Evolutionary conservation across 495 filamentous ascomycete species (phyloP), one percentile per base, ranked within the genome.

Genomic region (Penicillium arizonense): DNA sequence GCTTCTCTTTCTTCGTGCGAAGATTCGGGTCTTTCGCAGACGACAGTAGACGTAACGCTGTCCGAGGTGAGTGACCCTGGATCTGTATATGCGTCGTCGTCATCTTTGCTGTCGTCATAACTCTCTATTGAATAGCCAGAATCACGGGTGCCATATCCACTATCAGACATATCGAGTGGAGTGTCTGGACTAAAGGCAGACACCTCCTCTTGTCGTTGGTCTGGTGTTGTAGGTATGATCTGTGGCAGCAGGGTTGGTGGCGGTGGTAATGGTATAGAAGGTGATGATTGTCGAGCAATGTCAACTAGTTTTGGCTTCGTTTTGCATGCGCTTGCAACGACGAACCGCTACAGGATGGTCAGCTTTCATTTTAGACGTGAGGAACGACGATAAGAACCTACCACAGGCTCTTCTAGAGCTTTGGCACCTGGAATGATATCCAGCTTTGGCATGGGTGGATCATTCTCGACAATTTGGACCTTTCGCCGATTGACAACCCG

Each of bases 111-210:
- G 21, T 62, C 59, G 9, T 42, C 49, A 13, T 50, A 68, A 14
- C 58, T 65, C n/a, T 63, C 52, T 7, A 70, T 47, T 0, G 65
- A 72, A 26, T 59, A 63, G 3, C 55, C 56, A 0, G 63, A 71
- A 34, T 61, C 59, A 4, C 69, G 65, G 14, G 67, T 70, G 2
- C 55, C 65, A 53, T 73, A 74, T 0, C 70, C 72, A 46, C 67
- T 73, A 30, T 77, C 71, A 8, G 70, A 70, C 53, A 69, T 64
- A 18, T 73, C 66, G 1, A 71, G 47, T 6, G 74, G 74, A 0
- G 74, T 77, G 30, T 77, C 74, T 23, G 74, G 74, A 33, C 74
- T 77, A 41, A 77, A 77, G 12, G 71, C 74, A 13, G 74, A 77
- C 26, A 77, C 61, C 50, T 77, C 74, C 21, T 70, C 68, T 28